phyloP scores from a whole-genome alignment of 1,139 yeast species.

The Cylindricascospora bacillispora region DNA sequence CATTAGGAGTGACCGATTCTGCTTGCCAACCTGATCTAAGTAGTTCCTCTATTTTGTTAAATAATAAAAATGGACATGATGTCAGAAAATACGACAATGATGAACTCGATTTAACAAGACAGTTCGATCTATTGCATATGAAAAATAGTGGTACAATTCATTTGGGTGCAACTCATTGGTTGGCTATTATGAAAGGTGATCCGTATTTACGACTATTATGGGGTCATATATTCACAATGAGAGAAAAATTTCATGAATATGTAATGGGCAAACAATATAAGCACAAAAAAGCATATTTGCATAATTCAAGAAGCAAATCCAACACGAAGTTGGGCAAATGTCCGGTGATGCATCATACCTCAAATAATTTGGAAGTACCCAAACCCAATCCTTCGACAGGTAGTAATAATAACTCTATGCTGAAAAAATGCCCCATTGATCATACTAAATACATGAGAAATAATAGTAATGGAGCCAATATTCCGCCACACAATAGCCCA shows the following conservation, averaged over 20 bases:
- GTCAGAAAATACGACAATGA: conserved; percentile 22
- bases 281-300: no score
- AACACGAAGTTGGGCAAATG: conserved; percentile 5
- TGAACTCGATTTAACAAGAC: conserved; percentile 32
- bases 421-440: conserved; percentile 6
- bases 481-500: no score
- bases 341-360: no score
- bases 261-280: conserved; percentile 2
- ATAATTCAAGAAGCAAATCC: no score
- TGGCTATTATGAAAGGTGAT: conserved; percentile 41
- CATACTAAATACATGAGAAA: no score
- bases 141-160: conserved; percentile 38
- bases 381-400: no score
- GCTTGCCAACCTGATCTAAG: no score
- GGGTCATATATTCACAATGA: conserved; percentile 37
- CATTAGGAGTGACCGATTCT: not conserved
- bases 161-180: conserved; percentile 40
- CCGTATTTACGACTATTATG: conserved; percentile 38
- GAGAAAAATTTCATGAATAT: conserved; percentile 31
- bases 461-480: no score
- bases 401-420: no score
- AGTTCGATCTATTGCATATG: conserved; percentile 38
- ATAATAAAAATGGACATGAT: conserved; percentile 1
- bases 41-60: conserved; percentile 1
- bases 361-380: no score